Base-by-base conservation (phyloP, 176 grass and related monocot species). In the Paspalum vaginatum region DNA sequence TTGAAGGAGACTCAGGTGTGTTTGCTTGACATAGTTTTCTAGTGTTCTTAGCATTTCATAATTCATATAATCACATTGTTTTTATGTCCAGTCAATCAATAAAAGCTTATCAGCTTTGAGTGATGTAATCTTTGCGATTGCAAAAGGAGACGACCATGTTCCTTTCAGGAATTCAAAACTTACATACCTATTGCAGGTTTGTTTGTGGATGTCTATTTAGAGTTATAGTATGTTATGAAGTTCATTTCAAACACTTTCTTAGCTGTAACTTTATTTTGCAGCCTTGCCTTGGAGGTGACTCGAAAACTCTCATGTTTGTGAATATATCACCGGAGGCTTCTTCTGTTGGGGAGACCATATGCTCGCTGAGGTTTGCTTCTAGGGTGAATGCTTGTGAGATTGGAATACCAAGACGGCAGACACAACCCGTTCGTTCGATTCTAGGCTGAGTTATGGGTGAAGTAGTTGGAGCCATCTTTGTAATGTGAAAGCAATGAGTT, bases 281-380 rank as follows among this genome's bases (percentile, higher is more conserved):
- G 96, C 96, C 96, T 75, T 98, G 96, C 79, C 93, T 98, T 63
- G 96, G 96, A 16, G 96, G 96, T 10, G 96, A 98, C 55, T 95
- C 96, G 0, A 98, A 98, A 68, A 95, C 96, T 7, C 71, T 98
- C 8, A 98, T 98, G 96, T 91, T 98, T 79, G 96, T 98, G 55
- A 98, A 98, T 43, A 80, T 98, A 14, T 84, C 96, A 42, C 96
- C 96, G 0, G 96, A 98, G 66, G 73, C 66, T 25, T 89, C 96
- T 4, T 98, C 90, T 0, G 56, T 74, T 2, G 86, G 84, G 3
- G 96, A 98, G 68, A 89, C 92, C 0, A 32, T 98, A 5, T 98
- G 96, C 22, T 98, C 96, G 0, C 85, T 98, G 55, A 85, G 90
- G 37, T 98, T 98, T 68, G 96, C 96, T 38, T 91, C 96, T 8